These are phyloP conservation scores for Trichoderma sp. DNA, from an alignment of 2,329 filamentous ascomycete species.

Conservation along the genomic window DNA sequence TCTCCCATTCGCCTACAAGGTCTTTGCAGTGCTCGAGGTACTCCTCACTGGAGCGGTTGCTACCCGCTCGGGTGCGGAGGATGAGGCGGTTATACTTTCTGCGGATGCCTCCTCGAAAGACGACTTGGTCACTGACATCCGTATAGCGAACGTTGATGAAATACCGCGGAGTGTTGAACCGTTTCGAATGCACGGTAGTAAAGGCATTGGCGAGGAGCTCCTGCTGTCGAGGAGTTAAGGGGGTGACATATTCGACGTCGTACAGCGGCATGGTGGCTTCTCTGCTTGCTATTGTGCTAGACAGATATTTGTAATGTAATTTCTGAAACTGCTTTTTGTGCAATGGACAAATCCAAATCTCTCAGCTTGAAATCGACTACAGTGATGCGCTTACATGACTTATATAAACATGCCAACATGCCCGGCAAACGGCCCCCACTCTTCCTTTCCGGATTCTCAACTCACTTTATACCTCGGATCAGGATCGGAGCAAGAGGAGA, in stretches of 20 bases:
- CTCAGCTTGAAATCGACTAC: not conserved
- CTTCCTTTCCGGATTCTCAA: not conserved
- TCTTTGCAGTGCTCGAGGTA: slow-evolving; percentile 12
- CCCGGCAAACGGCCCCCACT: not conserved
- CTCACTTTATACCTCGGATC: not conserved
- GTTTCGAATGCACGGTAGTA: slow-evolving; percentile 1
- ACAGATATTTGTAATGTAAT: not conserved
- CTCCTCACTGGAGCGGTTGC: not conserved
- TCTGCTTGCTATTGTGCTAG: not conserved
- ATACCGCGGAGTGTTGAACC: slow-evolving; percentile 10
- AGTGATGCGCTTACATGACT: not conserved
- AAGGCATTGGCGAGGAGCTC: slow-evolving; percentile 1
- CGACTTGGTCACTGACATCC: slow-evolving; percentile 2
- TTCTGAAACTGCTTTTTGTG: not conserved
- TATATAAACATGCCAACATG: not conserved
- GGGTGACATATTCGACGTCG: slow-evolving; percentile 11
- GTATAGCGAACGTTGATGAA: slow-evolving; percentile 19
- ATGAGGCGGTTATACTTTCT: slow-evolving; percentile 12
- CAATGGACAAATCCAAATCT: not conserved
- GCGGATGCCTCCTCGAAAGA: slow-evolving; percentile 11
- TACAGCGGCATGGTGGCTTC: not conserved
- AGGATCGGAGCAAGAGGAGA: not conserved
- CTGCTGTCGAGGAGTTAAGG: not conserved
- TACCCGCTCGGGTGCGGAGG: slow-evolving; percentile 9
- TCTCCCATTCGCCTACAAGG: not conserved